phyloP scores from a whole-genome alignment of 768 basidiomycete species.

The Exidia glandulosa region DNA sequence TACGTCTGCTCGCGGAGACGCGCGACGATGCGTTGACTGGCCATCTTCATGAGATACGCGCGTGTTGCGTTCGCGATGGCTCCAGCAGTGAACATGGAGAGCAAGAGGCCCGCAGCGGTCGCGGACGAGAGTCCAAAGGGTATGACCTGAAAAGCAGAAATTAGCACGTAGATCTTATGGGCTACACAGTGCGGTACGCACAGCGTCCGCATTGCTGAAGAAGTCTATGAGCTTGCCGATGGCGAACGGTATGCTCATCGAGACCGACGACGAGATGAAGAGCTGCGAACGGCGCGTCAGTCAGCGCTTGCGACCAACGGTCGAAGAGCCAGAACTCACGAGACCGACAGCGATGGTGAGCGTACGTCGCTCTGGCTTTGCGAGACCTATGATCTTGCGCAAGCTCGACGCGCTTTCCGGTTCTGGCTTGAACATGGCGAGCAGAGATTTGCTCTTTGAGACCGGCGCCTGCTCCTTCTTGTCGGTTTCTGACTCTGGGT shows the following conservation, averaged over 20 bases:
- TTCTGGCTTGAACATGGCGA: slow-evolving; percentile 11
- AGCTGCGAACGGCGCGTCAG: slow-evolving; percentile 30
- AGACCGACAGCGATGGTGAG: slow-evolving; percentile 61
- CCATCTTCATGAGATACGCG: slow-evolving; percentile 74
- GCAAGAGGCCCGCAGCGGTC: slow-evolving; percentile 64
- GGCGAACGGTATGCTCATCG: slow-evolving; percentile 87
- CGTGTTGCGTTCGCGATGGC: slow-evolving; percentile 79
- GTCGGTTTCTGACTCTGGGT: not conserved
- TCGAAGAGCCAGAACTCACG: slow-evolving; percentile 16
- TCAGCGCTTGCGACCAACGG: not conserved
- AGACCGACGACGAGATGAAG: slow-evolving; percentile 78
- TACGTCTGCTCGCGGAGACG: slow-evolving; percentile 76
- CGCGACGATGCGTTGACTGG: slow-evolving; percentile 88
- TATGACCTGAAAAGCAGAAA: slow-evolving; percentile 39
- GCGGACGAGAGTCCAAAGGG: slow-evolving; percentile 71
- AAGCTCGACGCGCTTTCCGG: slow-evolving; percentile 49
- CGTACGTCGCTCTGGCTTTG: slow-evolving; percentile 71
- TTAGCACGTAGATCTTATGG: not conserved
- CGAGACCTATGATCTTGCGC: slow-evolving; percentile 64
- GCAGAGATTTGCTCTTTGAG: not conserved
- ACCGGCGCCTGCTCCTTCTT: not conserved
- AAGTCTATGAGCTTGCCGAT: slow-evolving; percentile 92
- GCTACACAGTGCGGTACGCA: slow-evolving; percentile 25
- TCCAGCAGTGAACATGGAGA: slow-evolving; percentile 75
- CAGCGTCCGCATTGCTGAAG: slow-evolving; percentile 65